Evolutionary conservation across 228 moss, liverwort and hornwort species (phyloP), one percentile per base, ranked within the genome.

Genomic region (Sphagnum magellanicum): DNA sequence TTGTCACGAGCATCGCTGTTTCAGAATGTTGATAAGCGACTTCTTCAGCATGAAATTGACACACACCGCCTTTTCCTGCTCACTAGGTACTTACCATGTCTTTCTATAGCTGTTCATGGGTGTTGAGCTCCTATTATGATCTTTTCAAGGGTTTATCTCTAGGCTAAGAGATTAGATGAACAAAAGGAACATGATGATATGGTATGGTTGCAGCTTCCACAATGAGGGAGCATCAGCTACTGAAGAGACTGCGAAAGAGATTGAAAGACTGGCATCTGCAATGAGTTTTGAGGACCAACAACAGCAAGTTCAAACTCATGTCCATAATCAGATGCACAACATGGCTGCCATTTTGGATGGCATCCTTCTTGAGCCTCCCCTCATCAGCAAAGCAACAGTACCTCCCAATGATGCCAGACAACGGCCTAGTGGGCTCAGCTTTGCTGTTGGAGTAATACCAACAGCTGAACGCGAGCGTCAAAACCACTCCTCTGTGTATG

Each of bases 341-440:
- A 68, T 93, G 72, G 73, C 81, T 7, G 63, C 66, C 4, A 50
- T 73, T 57, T 65, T 94, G 74, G 78, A 94, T 64, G 74, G 61
- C 49, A 77, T 89, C 60, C 87, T 98, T 64, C 70, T 93, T 5
- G 79, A 78, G 74, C 66, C 62, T 59, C 75, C 84, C 60, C 52
- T 63, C n/a, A 59, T 63, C 52, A 71, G 58, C 59, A 79, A 77
- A 8, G 76, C 16, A 53, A 78, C 57, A 65, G 67, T 78, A 12
- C 57, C 78, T 67, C 63, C 79, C 69, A 76, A 79, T 32, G 68
- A 60, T 0, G 73, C 55, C 14, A 85, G 77, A 71, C 73, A 73
- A 57, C 88, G 97, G 73, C 91, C 79, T 6, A 93, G 91, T 50
- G 92, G 92, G 61, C 77, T 98, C 66, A 81, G 94, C 73, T 91